Percentiles rank a stretch among this genome's conserved stretches.
Evolutionary conservation across 768 basidiomycete species (phyloP).

Genomic region (Naematelia aurantialba): DNA sequence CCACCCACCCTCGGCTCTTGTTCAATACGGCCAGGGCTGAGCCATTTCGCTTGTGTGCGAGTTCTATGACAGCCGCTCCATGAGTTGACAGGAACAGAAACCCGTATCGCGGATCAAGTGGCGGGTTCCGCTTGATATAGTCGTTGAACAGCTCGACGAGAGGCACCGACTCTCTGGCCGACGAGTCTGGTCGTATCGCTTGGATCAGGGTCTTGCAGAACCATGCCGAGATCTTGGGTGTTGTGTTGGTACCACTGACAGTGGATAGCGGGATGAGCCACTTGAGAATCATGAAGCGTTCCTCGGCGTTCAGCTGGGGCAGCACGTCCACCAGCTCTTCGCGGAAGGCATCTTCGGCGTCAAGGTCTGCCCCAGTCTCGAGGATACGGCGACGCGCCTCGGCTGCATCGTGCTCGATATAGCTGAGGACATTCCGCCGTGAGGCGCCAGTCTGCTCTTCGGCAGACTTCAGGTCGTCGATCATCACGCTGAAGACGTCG

Average conservation of each 20-base stretch:
- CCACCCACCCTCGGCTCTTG: constrained; percentile 13
- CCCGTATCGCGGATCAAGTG: constrained; percentile 15
- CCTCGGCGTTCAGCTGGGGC: constrained; percentile 1
- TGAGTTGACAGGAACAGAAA: constrained; percentile 23
- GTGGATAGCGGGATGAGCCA: constrained; percentile 23
- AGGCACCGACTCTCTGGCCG: not conserved
- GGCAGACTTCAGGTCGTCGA: constrained; percentile 28
- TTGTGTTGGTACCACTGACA: constrained; percentile 21
- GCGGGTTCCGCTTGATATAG: constrained; percentile 9
- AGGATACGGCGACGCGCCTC: constrained; percentile 7
- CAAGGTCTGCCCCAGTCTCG: constrained; percentile 17
- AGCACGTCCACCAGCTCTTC: constrained; percentile 27
- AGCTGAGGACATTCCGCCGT: constrained; percentile 35
- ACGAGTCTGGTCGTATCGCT: constrained; percentile 9
- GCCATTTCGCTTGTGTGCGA: constrained; percentile 14
- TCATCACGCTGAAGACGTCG: constrained; percentile 37
- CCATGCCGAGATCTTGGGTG: constrained; percentile 5
- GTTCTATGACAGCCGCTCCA: constrained; percentile 15
- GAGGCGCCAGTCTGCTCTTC: constrained; percentile 42
- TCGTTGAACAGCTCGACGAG: constrained; percentile 19
- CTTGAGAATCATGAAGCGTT: constrained; percentile 18
- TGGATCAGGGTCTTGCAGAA: constrained; percentile 17
- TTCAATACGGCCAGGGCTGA: constrained; percentile 13
- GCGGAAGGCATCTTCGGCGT: constrained; percentile 27
- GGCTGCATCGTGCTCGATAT: constrained; percentile 17